Base-by-base conservation (phyloP, 2,329 filamentous ascomycete species). In the Paracoccidioides lutzii region DNA sequence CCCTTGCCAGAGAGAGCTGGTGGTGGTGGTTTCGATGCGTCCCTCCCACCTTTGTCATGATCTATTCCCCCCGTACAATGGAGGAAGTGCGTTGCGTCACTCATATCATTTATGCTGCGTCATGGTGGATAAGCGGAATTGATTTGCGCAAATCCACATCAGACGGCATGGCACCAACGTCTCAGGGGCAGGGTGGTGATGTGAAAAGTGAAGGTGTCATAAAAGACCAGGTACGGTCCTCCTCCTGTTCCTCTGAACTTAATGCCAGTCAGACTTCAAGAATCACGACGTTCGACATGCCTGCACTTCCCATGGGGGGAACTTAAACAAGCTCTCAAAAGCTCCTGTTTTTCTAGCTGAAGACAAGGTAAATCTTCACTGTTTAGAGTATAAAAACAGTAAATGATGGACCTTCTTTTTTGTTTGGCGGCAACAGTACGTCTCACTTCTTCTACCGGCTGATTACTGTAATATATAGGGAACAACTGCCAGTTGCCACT, bases 51-150 rank as follows among this genome's bases (percentile, higher is more conserved):
- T 94, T 94, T 68, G 75, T 88, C 56, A 83, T 94, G 81, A 76
- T 94, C 4, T 95, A 95, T 71, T 87, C 88, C 15, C 88, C 89
- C 2, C 74, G 86, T 64, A 77, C 83, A 59, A 77, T 82, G 57
- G 76, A 78, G 32, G 88, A 95, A 67, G 69, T 93, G 32, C 76
- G 80, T 53, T 76, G 82, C 52, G 78, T 90, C 3, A 78, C 81
- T 67, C 74, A 76, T 60, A 86, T 94, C 61, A 81, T 93, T 55
- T 80, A 82, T 61, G 87, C 88, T 3, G 85, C 84, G 3, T 81
- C 84, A 28, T 91, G 85, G 81, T 90, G 78, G 59, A 59, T 60
- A 10, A 59, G 55, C 28, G 59, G 59, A 12, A 59, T 56, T 10
- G 59, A 61, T 40, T 55, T 57, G 12, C 57, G 58, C 30, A 51